Percentiles rank a stretch among this genome's conserved stretches.
Conservation (phyloP, 345 rosid genomes). For the Moricandia arvensis region DNA sequence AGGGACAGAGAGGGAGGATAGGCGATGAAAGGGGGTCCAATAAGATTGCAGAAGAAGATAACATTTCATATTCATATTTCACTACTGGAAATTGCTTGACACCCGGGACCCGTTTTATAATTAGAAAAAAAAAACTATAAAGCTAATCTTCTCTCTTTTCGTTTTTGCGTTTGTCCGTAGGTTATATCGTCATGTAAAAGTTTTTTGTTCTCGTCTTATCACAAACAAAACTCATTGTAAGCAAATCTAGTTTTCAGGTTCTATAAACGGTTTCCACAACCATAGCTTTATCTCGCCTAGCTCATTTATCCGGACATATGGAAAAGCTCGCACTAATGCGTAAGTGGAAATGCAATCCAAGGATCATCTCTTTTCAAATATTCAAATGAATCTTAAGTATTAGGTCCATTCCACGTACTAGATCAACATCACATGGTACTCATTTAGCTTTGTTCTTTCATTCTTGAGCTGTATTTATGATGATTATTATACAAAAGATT, state of each 20-base stretch:
- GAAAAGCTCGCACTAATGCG: too few relatives aligned
- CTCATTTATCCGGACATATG: too few relatives aligned
- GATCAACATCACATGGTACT: too few relatives aligned
- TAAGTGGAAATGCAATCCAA: too few relatives aligned
- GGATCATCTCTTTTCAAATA: too few relatives aligned
- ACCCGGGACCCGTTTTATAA: not conserved
- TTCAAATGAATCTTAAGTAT: too few relatives aligned
- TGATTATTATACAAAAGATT: not conserved
- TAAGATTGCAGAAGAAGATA: not conserved
- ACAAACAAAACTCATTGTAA: not conserved
- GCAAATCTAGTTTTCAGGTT: not conserved
- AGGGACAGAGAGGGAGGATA: not conserved
- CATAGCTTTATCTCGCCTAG: not conserved
- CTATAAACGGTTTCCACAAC: not conserved
- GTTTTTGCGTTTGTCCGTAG: not conserved
- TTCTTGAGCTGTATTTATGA: not conserved
- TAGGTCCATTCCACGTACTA: too few relatives aligned
- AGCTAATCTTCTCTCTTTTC: too few relatives aligned
- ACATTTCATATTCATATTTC: not conserved
- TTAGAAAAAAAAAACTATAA: not conserved
- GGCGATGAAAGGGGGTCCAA: not conserved
- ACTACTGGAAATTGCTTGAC: not conserved
- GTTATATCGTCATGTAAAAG: not conserved
- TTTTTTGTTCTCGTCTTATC: not conserved
- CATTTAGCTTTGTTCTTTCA: not conserved